phyloP scores from a whole-genome alignment of 371 early-diverging fungal species.

The Actinomucor elegans region DNA sequence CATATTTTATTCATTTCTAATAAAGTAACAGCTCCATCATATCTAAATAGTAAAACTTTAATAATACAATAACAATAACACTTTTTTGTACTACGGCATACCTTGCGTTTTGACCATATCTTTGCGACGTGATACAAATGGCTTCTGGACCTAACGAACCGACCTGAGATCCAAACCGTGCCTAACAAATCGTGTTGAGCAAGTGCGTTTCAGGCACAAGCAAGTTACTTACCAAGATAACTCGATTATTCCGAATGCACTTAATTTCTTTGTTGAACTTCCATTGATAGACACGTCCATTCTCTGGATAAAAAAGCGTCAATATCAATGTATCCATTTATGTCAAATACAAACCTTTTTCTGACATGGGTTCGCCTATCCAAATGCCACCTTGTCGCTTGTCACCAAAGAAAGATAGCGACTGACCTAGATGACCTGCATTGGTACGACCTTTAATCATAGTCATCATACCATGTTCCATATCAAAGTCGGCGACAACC shows the following conservation, averaged over 20 bases:
- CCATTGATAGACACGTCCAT: conserved; percentile 42
- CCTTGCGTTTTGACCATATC: conserved; percentile 34
- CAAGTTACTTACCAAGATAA: conserved; percentile 5
- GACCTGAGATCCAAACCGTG: conserved; percentile 43
- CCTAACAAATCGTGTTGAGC: conserved; percentile 12
- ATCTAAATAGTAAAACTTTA: conserved; percentile 13
- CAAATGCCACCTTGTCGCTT: conserved; percentile 23
- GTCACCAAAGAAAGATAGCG: conserved; percentile 24
- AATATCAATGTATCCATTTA: not conserved
- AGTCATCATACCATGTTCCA: conserved; percentile 19
- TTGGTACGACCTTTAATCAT: conserved; percentile 29
- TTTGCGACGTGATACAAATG: conserved; percentile 37
- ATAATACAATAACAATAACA: not conserved
- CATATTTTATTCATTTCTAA: not conserved
- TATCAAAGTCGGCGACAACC: not conserved
- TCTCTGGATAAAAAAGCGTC: conserved; percentile 15
- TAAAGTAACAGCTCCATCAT: conserved; percentile 30
- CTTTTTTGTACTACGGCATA: conserved; percentile 16
- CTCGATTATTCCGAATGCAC: conserved; percentile 23
- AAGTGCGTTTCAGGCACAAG: conserved; percentile 8
- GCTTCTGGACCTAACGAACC: conserved; percentile 16
- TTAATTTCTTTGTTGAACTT: conserved; percentile 1
- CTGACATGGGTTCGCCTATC: conserved; percentile 51
- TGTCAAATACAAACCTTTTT: conserved; percentile 26
- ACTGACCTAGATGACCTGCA: conserved; percentile 47